These are phyloP conservation scores for Gremmenia infestans DNA, from an alignment of 2,329 filamentous ascomycete species.

Conservation along the genomic window DNA sequence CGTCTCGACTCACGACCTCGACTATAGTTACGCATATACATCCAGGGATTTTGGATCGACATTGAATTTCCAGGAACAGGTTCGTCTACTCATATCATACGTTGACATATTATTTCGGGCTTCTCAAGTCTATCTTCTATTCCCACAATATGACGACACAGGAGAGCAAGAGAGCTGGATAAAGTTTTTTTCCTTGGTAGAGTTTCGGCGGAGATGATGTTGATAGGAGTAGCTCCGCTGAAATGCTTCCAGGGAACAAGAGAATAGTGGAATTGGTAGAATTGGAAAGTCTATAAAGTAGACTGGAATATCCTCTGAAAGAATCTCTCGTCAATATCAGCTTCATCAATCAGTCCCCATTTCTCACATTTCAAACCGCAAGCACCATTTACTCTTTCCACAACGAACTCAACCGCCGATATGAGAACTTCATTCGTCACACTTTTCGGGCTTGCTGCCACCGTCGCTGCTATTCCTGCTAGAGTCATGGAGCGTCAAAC, in stretches of 20 bases:
- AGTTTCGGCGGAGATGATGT: constrained; percentile 1
- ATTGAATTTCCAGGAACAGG: constrained; percentile 7
- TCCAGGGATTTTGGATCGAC: constrained; percentile 12
- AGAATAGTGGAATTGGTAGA: constrained; percentile 41
- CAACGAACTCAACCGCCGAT: constrained; percentile 7
- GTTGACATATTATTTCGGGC: background rate
- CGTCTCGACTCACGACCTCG: background rate
- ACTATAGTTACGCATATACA: constrained; percentile 10
- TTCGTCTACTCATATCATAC: background rate
- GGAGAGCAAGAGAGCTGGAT: background rate
- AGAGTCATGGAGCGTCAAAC: constrained; percentile 33
- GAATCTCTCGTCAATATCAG: constrained; percentile 8
- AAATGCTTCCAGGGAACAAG: constrained; percentile 3
- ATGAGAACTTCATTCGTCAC: constrained; percentile 21
- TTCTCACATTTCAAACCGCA: constrained; percentile 29
- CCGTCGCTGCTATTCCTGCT: constrained; percentile 24
- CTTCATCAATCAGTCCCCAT: constrained; percentile 7
- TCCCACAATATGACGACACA: constrained; percentile 12
- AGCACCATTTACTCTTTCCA: constrained; percentile 32
- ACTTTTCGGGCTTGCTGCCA: constrained; percentile 8
- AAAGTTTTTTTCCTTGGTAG: background rate
- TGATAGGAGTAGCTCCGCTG: constrained; percentile 3
- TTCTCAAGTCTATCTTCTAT: background rate
- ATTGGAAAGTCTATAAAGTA: constrained; percentile 17
- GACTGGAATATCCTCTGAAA: constrained; percentile 7